A percentile compares a stretch with the other conserved stretches of the same genome.
phyloP scores from a whole-genome alignment of 805 yeast species.

The Yarrowia sp. region DNA sequence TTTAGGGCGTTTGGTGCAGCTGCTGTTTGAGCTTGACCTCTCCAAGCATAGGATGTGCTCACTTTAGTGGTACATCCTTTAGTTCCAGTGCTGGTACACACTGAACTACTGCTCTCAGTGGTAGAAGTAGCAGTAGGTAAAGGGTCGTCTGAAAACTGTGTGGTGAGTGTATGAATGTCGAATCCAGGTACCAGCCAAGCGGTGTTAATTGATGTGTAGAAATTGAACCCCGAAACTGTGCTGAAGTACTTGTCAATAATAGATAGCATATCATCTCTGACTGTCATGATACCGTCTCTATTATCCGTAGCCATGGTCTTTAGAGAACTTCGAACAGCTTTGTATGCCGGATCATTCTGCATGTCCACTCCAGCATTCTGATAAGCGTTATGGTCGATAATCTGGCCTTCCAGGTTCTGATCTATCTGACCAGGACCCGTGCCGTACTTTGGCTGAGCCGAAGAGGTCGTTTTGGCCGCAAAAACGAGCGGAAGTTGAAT shows the following conservation, averaged over 20 bases:
- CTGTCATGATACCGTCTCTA: constrained; percentile 9
- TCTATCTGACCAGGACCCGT: constrained; percentile 17
- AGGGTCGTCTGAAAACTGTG: constrained; percentile 6
- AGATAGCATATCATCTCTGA: constrained; percentile 8
- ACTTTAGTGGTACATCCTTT: no score
- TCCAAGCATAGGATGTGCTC: background rate
- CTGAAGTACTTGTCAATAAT: constrained; percentile 3
- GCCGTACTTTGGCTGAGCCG: background rate
- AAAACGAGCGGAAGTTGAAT: background rate
- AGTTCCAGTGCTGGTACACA: background rate
- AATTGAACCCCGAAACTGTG: constrained; percentile 2
- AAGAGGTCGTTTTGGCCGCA: background rate
- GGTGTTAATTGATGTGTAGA: constrained; percentile 1
- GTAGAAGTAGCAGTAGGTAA: background rate
- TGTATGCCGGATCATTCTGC: background rate
- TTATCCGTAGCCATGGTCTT: background rate
- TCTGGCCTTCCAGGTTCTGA: background rate
- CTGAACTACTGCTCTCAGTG: background rate
- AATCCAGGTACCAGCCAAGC: constrained; percentile 3
- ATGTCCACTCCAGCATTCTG: background rate
- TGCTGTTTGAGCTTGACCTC: constrained; percentile 1
- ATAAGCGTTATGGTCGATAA: constrained; percentile 9
- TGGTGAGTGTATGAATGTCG: constrained; percentile 9
- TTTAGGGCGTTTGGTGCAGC: background rate
- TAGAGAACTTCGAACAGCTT: background rate